Conservation (phyloP, 1,139 yeast species). For the Candida smagusa region DNA sequence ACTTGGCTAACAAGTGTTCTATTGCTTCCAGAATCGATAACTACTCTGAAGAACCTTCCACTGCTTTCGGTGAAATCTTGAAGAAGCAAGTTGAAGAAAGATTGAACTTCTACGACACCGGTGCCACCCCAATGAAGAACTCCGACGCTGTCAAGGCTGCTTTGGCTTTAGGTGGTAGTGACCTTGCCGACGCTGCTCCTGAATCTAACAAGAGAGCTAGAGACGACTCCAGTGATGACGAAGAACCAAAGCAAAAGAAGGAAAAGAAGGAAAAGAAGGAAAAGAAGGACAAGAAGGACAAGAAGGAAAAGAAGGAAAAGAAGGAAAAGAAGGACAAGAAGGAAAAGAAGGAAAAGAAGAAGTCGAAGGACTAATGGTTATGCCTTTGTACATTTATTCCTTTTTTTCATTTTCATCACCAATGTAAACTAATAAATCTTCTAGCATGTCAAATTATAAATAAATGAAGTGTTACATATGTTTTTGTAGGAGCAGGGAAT, state of each 20-base stretch:
- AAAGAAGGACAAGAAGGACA: slow-evolving; percentile 51
- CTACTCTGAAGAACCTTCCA: slow-evolving; percentile 82
- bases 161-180: slow-evolving; percentile 58
- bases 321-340: slow-evolving; percentile 54
- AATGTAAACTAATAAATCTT: slow-evolving; percentile 13
- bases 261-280: slow-evolving; percentile 53
- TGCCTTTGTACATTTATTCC: neutral
- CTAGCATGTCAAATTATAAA: slow-evolving; percentile 13
- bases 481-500: neutral
- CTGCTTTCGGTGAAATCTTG: slow-evolving; percentile 84
- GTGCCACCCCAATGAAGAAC: slow-evolving; percentile 95
- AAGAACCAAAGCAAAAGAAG: slow-evolving; percentile 30
- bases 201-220: slow-evolving; percentile 15
- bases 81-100: slow-evolving; percentile 98
- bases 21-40: slow-evolving; percentile 98
- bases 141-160: slow-evolving; percentile 92
- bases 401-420: slow-evolving; percentile 4
- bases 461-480: neutral
- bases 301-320: slow-evolving; percentile 54
- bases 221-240: slow-evolving; percentile 27
- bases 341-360: slow-evolving; percentile 49
- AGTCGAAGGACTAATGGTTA: slow-evolving; percentile 17
- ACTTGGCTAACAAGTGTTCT: slow-evolving; percentile 97
- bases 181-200: slow-evolving; percentile 23
- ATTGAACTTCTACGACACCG: slow-evolving; percentile 91